Evolutionary conservation across 2,329 filamentous ascomycete genomes (phyloP).

Genomic region (Meredithiella fracta): DNA sequence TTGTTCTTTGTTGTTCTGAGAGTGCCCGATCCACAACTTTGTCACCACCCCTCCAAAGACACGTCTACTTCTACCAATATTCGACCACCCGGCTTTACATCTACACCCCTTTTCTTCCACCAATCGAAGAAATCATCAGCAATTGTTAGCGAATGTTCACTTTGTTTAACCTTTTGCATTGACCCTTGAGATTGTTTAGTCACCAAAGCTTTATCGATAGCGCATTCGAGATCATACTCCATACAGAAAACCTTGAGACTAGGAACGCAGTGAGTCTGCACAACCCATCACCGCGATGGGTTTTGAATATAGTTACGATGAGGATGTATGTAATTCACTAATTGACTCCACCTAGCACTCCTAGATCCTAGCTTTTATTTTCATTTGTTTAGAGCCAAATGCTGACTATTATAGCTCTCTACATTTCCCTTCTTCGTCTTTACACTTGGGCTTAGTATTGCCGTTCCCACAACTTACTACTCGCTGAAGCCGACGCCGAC

Average conservation of each 20-base stretch:
- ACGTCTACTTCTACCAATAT: background rate
- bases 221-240: background rate
- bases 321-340: slow-evolving; percentile 46
- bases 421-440: slow-evolving; percentile 80
- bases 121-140: background rate
- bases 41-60: background rate
- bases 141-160: no score
- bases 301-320: slow-evolving; percentile 96
- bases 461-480: slow-evolving; percentile 77
- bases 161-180: no score
- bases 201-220: no score
- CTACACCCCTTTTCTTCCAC: background rate
- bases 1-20: background rate
- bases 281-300: slow-evolving; percentile 46
- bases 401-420: slow-evolving; percentile 34
- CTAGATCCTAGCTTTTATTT: no score
- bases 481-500: slow-evolving; percentile 25
- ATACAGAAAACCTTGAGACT: background rate
- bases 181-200: no score
- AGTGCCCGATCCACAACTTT: background rate
- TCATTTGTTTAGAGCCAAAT: no score
- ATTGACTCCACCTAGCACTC: slow-evolving; percentile 14
- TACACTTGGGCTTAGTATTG: slow-evolving; percentile 76
- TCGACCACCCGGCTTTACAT: background rate
- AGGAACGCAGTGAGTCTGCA: slow-evolving; percentile 10